These are phyloP conservation scores for Puccinia triticina DNA, from an alignment of 1,284 basidiomycete genomes.

Conservation along the genomic window DNA sequence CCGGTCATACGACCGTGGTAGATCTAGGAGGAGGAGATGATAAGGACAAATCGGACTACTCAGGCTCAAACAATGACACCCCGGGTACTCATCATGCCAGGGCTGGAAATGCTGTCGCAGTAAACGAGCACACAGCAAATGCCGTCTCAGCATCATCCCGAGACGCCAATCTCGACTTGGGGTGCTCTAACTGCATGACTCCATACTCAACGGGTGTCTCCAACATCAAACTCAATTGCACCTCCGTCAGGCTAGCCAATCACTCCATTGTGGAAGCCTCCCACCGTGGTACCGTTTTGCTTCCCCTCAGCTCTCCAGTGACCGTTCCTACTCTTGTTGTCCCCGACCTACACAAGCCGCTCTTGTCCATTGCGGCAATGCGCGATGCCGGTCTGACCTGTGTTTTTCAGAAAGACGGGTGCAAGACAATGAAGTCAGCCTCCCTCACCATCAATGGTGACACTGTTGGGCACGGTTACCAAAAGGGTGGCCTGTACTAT, in stretches of 20 bases:
- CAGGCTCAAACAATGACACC: background rate
- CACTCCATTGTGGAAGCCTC: background rate
- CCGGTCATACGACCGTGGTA: background rate
- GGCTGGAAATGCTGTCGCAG: too few species aligned
- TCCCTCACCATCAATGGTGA: too few species aligned
- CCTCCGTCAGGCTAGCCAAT: background rate
- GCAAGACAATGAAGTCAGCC: too few species aligned
- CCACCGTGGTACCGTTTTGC: background rate
- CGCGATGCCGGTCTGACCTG: background rate
- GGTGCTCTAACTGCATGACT: conserved; percentile 2
- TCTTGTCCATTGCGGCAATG: too few species aligned
- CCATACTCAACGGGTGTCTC: background rate
- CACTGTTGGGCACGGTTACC: too few species aligned
- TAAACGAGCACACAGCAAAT: too few species aligned
- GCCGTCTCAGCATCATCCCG: background rate
- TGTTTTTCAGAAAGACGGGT: too few species aligned
- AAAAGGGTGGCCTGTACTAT: too few species aligned
- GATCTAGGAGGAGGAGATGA: too few species aligned
- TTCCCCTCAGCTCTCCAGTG: too few species aligned
- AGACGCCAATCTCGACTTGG: background rate
- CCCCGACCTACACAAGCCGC: background rate
- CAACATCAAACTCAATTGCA: background rate
- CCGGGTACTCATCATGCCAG: background rate
- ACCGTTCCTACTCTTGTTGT: background rate
- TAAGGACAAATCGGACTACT: background rate